Conservation (phyloP, 163 green algal species). For the Volvox carteri region DNA sequence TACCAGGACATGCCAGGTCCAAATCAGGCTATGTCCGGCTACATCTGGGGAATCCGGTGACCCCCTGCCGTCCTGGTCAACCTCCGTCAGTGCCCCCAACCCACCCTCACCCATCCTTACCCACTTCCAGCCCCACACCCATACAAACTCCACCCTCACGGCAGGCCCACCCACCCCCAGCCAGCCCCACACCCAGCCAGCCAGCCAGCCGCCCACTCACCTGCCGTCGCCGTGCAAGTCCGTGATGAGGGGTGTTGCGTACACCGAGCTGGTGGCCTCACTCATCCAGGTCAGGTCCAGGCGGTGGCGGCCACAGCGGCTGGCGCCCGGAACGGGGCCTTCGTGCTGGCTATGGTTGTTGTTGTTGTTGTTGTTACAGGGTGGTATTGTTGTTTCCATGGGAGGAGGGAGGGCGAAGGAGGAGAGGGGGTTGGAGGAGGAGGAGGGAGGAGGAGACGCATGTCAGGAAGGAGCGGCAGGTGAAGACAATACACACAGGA, state of each 20-base stretch:
- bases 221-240: conserved; percentile 95
- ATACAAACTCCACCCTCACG: neutral
- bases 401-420: neutral
- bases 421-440: neutral
- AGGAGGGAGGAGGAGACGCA: neutral
- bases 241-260: conserved; percentile 96
- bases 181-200: too few relatives aligned
- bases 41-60: too few relatives aligned
- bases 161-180: too few relatives aligned
- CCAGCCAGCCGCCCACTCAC: neutral
- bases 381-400: too few relatives aligned
- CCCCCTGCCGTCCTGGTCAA: too few relatives aligned
- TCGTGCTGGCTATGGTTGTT: conserved; percentile 57
- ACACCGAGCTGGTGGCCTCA: conserved; percentile 88
- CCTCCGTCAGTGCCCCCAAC: too few relatives aligned
- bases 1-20: too few relatives aligned
- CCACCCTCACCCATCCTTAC: neutral
- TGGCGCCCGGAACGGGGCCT: conserved; percentile 6
- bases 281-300: conserved; percentile 93
- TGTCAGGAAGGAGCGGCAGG: neutral
- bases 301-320: conserved; percentile 63
- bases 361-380: too few relatives aligned
- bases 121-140: neutral
- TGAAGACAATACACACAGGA: too few relatives aligned
- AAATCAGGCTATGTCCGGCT: too few relatives aligned